These are phyloP conservation scores for Teunomyces pallodes DNA, from an alignment of 805 yeast species.

Conservation along the genomic window DNA sequence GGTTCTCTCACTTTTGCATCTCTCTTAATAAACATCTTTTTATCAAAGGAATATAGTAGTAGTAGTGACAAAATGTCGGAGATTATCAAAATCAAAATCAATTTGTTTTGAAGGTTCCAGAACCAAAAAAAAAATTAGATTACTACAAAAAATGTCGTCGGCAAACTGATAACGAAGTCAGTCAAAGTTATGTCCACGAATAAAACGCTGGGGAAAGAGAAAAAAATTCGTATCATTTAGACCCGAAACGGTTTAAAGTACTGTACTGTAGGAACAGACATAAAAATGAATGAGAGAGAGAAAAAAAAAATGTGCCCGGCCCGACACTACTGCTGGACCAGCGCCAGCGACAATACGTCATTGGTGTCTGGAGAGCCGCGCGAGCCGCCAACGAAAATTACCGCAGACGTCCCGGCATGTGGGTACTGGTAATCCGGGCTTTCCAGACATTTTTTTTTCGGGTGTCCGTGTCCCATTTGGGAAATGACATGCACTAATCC, in stretches of 20 bases:
- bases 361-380: not conserved
- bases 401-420: not conserved
- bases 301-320: not conserved
- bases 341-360: not conserved
- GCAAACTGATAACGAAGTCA: too few relatives aligned
- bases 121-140: not conserved
- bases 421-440: not conserved
- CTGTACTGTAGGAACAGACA: too few relatives aligned
- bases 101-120: not conserved
- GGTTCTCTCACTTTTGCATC: slow-evolving; percentile 1
- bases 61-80: not conserved
- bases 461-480: not conserved
- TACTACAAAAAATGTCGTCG: too few relatives aligned
- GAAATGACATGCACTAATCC: not conserved
- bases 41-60: not conserved
- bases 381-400: not conserved
- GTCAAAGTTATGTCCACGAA: too few relatives aligned
- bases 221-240: too few relatives aligned
- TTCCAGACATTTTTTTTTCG: not conserved
- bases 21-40: slow-evolving; percentile 9
- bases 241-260: too few relatives aligned
- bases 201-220: too few relatives aligned
- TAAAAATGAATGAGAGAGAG: too few relatives aligned
- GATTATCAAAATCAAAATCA: not conserved
- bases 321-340: not conserved